phyloP scores from a whole-genome alignment of 768 basidiomycete species.

The Coprinopsis sp. region DNA sequence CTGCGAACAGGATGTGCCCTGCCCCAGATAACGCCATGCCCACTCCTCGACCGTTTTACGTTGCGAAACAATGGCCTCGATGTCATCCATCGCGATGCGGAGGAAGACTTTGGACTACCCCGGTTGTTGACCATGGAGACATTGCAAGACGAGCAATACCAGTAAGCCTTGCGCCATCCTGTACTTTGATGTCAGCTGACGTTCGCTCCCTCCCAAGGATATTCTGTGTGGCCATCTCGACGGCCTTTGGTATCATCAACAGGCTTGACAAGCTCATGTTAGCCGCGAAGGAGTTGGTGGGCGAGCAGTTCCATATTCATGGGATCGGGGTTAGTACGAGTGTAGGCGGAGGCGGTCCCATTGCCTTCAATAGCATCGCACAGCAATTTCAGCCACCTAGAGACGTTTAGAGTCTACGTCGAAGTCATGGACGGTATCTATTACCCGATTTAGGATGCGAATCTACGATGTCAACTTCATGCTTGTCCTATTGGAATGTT shows the following conservation, averaged over 20 bases:
- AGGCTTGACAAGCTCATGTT: slow-evolving; percentile 76
- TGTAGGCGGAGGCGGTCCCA: background rate
- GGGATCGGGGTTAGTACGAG: slow-evolving; percentile 42
- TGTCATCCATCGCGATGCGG: slow-evolving; percentile 64
- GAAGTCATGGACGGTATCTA: too few species aligned
- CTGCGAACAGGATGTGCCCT: slow-evolving; percentile 70
- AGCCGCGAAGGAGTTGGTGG: slow-evolving; percentile 80
- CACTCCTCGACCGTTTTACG: slow-evolving; percentile 47
- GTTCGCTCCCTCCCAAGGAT: slow-evolving; percentile 31
- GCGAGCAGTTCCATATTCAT: slow-evolving; percentile 83
- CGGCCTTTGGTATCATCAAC: slow-evolving; percentile 62
- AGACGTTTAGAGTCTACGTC: too few species aligned
- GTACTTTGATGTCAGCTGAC: background rate
- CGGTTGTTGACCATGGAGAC: slow-evolving; percentile 66
- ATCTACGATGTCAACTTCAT: too few species aligned
- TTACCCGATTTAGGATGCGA: too few species aligned
- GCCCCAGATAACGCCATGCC: slow-evolving; percentile 85
- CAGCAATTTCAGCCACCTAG: too few species aligned
- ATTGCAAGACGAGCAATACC: slow-evolving; percentile 71
- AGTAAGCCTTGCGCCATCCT: slow-evolving; percentile 39
- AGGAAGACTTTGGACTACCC: slow-evolving; percentile 74
- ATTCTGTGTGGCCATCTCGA: slow-evolving; percentile 72
- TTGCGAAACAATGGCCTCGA: slow-evolving; percentile 53
- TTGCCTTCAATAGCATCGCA: too few species aligned
- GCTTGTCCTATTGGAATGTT: too few species aligned